A percentile compares a stretch with the other conserved stretches of the same genome.
Conservation (phyloP, 768 basidiomycete genomes). For the Cystofilobasidium macerans region DNA sequence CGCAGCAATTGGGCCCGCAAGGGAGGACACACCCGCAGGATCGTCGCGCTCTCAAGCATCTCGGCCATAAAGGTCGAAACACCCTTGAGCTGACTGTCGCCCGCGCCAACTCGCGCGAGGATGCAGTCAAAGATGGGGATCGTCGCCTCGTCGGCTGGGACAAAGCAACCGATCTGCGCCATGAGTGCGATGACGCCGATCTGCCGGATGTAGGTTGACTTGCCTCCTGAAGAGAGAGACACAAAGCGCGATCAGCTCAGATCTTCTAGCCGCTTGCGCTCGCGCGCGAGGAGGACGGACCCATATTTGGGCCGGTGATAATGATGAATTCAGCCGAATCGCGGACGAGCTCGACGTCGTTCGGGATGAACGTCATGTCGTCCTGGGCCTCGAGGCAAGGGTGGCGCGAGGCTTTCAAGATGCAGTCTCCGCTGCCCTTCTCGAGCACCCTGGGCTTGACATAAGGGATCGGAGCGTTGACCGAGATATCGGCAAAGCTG, state of each 20-base stretch:
- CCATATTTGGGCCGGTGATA: conserved; percentile 98
- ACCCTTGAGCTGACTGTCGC: conserved; percentile 93
- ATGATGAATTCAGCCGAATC: conserved; percentile 87
- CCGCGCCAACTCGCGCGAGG: conserved; percentile 88
- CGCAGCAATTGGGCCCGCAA: no score
- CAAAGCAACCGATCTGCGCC: conserved; percentile 91
- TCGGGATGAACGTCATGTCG: conserved; percentile 86
- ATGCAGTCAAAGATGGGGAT: conserved; percentile 93
- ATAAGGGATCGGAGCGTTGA: conserved; percentile 75
- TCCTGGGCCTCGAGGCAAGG: conserved; percentile 96
- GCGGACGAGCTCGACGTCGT: conserved; percentile 74
- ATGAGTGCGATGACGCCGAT: conserved; percentile 92
- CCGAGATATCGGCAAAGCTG: conserved; percentile 85
- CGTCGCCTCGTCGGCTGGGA: conserved; percentile 75
- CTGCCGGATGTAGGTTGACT: conserved; percentile 88
- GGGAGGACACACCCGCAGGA: conserved; percentile 55
- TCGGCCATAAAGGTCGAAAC: conserved; percentile 99
- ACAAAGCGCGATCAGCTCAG: conserved; percentile 11
- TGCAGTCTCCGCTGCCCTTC: conserved; percentile 71
- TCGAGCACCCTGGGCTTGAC: conserved; percentile 70
- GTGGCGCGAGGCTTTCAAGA: conserved; percentile 78
- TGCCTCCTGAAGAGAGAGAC: conserved; percentile 46
- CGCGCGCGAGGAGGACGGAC: conserved; percentile 37
- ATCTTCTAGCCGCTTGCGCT: neutral
- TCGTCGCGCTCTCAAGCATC: conserved; percentile 92